Evolutionary conservation across 805 yeast genomes (phyloP).

Genomic region (Kuraishia ogatae): DNA sequence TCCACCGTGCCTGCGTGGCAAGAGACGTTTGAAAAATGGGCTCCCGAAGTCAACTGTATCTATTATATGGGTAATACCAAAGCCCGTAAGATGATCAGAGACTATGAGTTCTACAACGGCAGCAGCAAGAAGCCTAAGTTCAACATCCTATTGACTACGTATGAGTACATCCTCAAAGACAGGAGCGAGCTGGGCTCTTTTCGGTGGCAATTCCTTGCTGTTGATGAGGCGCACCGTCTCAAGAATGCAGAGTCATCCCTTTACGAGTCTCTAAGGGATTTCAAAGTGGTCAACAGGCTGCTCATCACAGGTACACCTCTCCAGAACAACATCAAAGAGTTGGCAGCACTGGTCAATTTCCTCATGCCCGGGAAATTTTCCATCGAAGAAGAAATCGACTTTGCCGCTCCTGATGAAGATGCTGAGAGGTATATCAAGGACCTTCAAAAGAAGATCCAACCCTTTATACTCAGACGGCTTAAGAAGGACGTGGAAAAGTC

Average conservation of each 20-base stretch:
- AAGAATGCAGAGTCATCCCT: constrained; percentile 91
- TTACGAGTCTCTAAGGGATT: constrained; percentile 78
- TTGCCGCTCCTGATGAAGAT: constrained; percentile 77
- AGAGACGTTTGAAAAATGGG: constrained; percentile 96
- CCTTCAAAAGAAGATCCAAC: constrained; percentile 77
- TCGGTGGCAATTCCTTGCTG: constrained; percentile 95
- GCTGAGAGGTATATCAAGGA: constrained; percentile 87
- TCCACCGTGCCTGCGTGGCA: constrained; percentile 99
- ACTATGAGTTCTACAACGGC: constrained; percentile 63
- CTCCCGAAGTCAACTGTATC: constrained; percentile 91
- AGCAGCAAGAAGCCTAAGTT: constrained; percentile 70
- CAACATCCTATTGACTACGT: constrained; percentile 88
- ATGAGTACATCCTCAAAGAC: constrained; percentile 93
- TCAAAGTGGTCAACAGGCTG: constrained; percentile 76
- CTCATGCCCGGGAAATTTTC: constrained; percentile 90
- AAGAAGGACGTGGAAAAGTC: constrained; percentile 98
- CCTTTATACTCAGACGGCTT: constrained; percentile 85
- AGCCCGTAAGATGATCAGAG: constrained; percentile 75
- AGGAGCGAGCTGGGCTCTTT: constrained; percentile 69
- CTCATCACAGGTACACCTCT: constrained; percentile 97
- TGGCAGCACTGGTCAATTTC: constrained; percentile 91
- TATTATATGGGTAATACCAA: constrained; percentile 89
- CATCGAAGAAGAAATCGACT: constrained; percentile 92
- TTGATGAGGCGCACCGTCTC: constrained; percentile 96
- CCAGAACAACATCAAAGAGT: constrained; percentile 90